These are phyloP conservation scores for Ascochyta koolunga DNA, from an alignment of 2,329 filamentous ascomycete species.

Conservation along the genomic window DNA sequence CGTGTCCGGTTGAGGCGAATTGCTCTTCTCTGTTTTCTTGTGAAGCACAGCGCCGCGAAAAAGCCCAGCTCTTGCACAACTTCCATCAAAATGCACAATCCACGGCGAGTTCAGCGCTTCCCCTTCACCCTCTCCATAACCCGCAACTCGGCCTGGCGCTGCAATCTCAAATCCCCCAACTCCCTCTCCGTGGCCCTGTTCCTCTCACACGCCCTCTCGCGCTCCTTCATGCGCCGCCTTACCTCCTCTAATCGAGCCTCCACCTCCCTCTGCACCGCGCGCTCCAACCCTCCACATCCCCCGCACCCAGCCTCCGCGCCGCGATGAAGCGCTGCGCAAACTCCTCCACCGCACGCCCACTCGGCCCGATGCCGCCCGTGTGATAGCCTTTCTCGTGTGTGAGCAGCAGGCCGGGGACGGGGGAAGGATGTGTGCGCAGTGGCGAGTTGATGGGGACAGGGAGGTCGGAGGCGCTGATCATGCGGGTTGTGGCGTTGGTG, in stretches of 20 bases:
- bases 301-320: conserved; percentile 40
- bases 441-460: conserved; percentile 52
- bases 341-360: conserved; percentile 38
- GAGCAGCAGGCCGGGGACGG: conserved; percentile 52
- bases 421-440: conserved; percentile 50
- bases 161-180: conserved; percentile 51
- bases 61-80: too few species aligned
- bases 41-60: too few species aligned
- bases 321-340: conserved; percentile 51
- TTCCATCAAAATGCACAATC: too few species aligned
- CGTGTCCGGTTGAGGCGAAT: too few species aligned
- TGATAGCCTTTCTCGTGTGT: conserved; percentile 56
- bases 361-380: conserved; percentile 55
- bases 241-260: conserved; percentile 44
- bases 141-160: conserved; percentile 54
- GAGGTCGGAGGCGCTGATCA: conserved; percentile 43
- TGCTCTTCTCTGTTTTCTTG: too few species aligned
- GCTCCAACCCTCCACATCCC: conserved; percentile 42
- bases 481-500: conserved; percentile 25
- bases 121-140: conserved; percentile 50
- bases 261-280: conserved; percentile 43
- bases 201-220: conserved; percentile 48
- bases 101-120: conserved; percentile 27
- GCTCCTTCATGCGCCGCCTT: conserved; percentile 47
- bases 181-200: conserved; percentile 53